phyloP scores from a whole-genome alignment of 129 eudicot genomes.

The Pseudognaphalium luteoalbum region DNA sequence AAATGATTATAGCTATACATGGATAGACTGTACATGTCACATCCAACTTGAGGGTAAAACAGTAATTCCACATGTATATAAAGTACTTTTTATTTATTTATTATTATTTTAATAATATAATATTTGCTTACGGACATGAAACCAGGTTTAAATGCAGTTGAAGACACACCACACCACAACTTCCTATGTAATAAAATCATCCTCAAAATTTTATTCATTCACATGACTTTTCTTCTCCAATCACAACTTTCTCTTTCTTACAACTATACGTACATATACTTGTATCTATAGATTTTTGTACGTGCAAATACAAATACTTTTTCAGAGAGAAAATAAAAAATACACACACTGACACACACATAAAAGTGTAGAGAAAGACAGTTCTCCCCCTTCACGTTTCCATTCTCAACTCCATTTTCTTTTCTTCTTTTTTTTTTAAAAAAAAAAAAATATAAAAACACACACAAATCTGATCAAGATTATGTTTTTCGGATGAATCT shows the following conservation, averaged over 20 bases:
- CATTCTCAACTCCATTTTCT: slow-evolving; percentile 12
- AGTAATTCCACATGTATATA: not conserved
- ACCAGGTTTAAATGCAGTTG: slow-evolving; percentile 40
- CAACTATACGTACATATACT: slow-evolving; percentile 21
- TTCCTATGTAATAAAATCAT: not conserved
- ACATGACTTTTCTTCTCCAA: slow-evolving; percentile 1
- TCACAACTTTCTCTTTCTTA: slow-evolving; percentile 20
- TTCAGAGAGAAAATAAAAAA: not conserved
- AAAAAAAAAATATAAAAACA: not conserved
- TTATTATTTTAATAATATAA: not conserved
- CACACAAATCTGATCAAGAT: slow-evolving; percentile 39
- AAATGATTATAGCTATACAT: not conserved
- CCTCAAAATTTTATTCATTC: not conserved
- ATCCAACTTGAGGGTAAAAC: not conserved
- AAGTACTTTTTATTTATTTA: too few relatives aligned
- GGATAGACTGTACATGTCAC: not conserved
- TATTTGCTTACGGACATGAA: slow-evolving; percentile 45
- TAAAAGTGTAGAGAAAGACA: slow-evolving; percentile 18
- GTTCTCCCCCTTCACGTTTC: slow-evolving; percentile 28
- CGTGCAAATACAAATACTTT: slow-evolving; percentile 11
- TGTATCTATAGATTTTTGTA: slow-evolving; percentile 25
- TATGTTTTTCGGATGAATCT: slow-evolving; percentile 23
- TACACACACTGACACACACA: slow-evolving; percentile 25
- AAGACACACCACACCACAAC: slow-evolving; percentile 7
- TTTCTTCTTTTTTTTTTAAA: not conserved